phyloP scores from a whole-genome alignment of 139 green algal species.

The Micractinium sp. region DNA sequence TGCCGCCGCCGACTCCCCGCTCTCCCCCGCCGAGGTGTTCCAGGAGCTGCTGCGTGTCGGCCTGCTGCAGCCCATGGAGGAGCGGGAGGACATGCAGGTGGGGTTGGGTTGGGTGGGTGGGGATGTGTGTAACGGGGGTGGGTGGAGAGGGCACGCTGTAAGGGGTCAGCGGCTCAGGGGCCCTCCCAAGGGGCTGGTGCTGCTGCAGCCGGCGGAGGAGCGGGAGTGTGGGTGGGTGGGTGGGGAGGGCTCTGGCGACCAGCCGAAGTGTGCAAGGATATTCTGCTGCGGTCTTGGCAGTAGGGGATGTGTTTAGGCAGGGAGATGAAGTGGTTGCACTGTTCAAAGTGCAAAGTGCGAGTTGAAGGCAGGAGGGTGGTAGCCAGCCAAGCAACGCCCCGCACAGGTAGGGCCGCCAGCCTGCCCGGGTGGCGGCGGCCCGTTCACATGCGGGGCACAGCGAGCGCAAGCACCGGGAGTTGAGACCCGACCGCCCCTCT shows the following conservation, averaged over 20 bases:
- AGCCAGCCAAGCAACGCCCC: neutral
- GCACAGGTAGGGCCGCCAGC: slow-evolving; percentile 15
- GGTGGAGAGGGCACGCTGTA: neutral
- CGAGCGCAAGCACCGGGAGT: neutral
- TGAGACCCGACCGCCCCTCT: slow-evolving; percentile 11
- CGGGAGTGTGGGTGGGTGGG: neutral
- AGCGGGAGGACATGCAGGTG: slow-evolving; percentile 12
- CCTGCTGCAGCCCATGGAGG: slow-evolving; percentile 1
- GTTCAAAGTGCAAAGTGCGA: neutral
- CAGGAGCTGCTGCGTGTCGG: slow-evolving; percentile 24
- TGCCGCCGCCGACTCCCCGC: neutral
- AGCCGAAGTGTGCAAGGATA: neutral
- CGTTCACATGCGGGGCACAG: slow-evolving; percentile 15
- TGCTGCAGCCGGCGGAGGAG: neutral
- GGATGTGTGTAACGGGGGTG: too few relatives aligned
- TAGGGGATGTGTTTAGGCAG: too few relatives aligned
- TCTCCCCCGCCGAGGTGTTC: slow-evolving; percentile 10
- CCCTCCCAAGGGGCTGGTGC: neutral
- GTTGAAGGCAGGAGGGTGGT: too few relatives aligned
- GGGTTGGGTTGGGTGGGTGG: neutral
- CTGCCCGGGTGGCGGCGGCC: neutral
- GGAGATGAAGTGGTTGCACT: neutral
- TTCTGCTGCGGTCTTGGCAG: too few relatives aligned
- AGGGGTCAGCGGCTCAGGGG: neutral
- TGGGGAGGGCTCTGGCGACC: too few relatives aligned